These are phyloP conservation scores for Penicillium sp. DNA, from an alignment of 2,329 filamentous ascomycete species.

Conservation along the genomic window DNA sequence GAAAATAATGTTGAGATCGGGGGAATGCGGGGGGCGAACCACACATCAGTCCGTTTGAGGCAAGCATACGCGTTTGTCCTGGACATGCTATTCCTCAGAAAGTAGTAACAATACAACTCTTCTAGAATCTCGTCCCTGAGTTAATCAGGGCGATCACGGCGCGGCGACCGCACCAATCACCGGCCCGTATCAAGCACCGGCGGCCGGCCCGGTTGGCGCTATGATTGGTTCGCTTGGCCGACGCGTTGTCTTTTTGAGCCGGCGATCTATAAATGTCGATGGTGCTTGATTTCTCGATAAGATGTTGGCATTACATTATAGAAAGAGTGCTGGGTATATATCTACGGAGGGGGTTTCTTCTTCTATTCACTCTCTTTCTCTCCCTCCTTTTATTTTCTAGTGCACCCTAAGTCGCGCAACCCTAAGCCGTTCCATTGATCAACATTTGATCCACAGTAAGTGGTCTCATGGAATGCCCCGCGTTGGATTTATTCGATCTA, in stretches of 20 bases:
- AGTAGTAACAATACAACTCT: constrained; percentile 2
- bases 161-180: constrained; percentile 15
- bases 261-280: constrained; percentile 23
- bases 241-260: constrained; percentile 12
- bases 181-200: constrained; percentile 17
- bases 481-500: constrained; percentile 19
- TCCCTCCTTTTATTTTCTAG: neutral
- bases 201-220: constrained; percentile 17
- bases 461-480: constrained; percentile 21
- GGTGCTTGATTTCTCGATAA: constrained; percentile 17
- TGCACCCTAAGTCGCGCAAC: neutral
- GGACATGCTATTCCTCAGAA: neutral
- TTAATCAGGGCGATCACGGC: constrained; percentile 17
- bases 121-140: constrained; percentile 24
- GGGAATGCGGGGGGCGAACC: constrained; percentile 16
- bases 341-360: constrained; percentile 3
- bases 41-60: constrained; percentile 17
- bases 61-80: constrained; percentile 17
- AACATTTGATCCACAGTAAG: constrained; percentile 22
- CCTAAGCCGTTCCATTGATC: neutral
- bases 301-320: constrained; percentile 16
- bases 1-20: constrained; percentile 4
- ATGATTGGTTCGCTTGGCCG: constrained; percentile 21
- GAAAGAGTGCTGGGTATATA: constrained; percentile 7
- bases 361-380: neutral